phyloP scores from a whole-genome alignment of 345 rosid species.

The Eucalyptus urophylla region DNA sequence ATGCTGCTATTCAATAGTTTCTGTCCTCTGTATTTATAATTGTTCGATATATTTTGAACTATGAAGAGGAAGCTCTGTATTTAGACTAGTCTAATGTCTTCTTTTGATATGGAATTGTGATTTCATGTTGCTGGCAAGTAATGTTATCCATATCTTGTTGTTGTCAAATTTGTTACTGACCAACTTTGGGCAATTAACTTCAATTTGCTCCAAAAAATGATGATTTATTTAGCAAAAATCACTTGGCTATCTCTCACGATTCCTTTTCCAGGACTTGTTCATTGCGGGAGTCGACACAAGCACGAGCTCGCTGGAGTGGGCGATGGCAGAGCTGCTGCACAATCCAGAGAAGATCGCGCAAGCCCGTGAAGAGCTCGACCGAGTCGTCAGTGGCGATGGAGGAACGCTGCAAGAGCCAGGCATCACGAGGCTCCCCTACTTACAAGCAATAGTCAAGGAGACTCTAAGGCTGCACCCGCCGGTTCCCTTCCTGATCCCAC shows the following conservation, averaged over 20 bases:
- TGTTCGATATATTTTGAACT: neutral
- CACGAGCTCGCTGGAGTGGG: slow-evolving; percentile 13
- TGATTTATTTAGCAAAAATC: neutral
- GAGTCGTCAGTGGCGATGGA: neutral
- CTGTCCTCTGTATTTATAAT: neutral
- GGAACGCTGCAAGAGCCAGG: neutral
- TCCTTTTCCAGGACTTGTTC: neutral
- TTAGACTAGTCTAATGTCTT: neutral
- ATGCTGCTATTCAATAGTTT: neutral
- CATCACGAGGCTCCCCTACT: neutral
- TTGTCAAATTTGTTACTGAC: neutral
- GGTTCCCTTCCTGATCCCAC: slow-evolving; percentile 5
- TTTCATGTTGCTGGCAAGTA: neutral
- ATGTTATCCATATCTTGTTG: neutral
- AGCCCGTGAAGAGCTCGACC: neutral
- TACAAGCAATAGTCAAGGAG: slow-evolving; percentile 6
- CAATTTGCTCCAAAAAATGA: neutral
- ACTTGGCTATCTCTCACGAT: neutral
- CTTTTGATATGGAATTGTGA: neutral
- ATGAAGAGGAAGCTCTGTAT: neutral
- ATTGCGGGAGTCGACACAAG: slow-evolving; percentile 10
- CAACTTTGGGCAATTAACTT: neutral
- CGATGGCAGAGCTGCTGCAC: slow-evolving; percentile 11
- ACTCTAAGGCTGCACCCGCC: slow-evolving; percentile 7
- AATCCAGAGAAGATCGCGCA: neutral